phyloP scores from a whole-genome alignment of 305 asterid genomes.

The Fraxinus baroniana region DNA sequence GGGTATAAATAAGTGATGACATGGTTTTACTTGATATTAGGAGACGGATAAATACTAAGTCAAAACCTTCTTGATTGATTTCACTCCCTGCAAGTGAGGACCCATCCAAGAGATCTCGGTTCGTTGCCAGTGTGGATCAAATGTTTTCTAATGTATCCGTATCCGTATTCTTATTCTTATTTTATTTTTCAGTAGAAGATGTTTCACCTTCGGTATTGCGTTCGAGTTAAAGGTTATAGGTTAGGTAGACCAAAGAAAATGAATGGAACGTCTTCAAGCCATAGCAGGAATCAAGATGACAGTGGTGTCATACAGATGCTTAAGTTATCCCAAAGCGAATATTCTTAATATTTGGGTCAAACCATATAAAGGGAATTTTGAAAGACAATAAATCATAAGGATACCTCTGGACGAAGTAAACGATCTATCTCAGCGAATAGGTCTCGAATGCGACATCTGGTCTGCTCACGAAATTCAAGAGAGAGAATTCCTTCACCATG shows the following conservation, averaged over 20 bases:
- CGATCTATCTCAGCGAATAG: slow-evolving; percentile 86
- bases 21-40: neutral
- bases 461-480: slow-evolving; percentile 71
- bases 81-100: too few relatives aligned
- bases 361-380: neutral
- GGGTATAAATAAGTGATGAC: neutral
- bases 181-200: too few relatives aligned
- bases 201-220: too few relatives aligned
- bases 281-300: neutral
- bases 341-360: neutral
- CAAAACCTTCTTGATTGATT: neutral
- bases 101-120: too few relatives aligned
- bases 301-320: neutral
- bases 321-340: neutral
- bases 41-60: neutral
- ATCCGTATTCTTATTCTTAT: too few relatives aligned
- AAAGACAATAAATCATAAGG: slow-evolving; percentile 4
- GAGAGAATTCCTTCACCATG: slow-evolving; percentile 90
- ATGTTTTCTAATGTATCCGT: too few relatives aligned
- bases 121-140: too few relatives aligned
- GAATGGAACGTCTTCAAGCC: neutral
- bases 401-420: slow-evolving; percentile 97
- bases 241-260: neutral
- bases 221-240: neutral
- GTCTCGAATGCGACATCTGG: slow-evolving; percentile 74